Percentiles rank a stretch among this genome's conserved stretches.
phyloP scores from a whole-genome alignment of 805 yeast genomes.

The Phaffomyces opuntiae region DNA sequence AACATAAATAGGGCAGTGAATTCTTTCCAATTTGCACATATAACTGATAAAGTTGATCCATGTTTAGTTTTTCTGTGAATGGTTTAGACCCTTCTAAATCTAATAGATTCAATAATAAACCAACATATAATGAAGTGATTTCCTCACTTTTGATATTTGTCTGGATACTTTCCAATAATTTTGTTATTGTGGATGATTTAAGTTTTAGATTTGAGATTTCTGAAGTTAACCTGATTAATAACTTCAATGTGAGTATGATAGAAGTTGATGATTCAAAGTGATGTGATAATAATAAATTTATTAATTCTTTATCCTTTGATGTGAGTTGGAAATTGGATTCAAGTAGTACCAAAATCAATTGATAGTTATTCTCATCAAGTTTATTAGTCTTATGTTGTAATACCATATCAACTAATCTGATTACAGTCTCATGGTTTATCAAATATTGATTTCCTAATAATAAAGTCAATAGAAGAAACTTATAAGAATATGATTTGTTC shows the following conservation, averaged over 20 bases:
- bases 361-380: constrained; percentile 2
- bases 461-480: constrained; percentile 11
- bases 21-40: constrained; percentile 1
- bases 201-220: background rate
- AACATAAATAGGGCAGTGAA: constrained; percentile 12
- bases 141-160: constrained; percentile 4
- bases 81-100: constrained; percentile 10
- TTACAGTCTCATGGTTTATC: background rate
- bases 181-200: background rate
- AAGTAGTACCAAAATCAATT: constrained; percentile 10
- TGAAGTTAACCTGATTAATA: constrained; percentile 8
- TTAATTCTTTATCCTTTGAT: background rate
- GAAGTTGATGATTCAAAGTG: constrained; percentile 1
- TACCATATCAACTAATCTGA: background rate
- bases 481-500: constrained; percentile 4
- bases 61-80: background rate
- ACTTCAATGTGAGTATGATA: constrained; percentile 8
- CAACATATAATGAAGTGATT: constrained; percentile 15
- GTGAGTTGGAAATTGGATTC: constrained; percentile 6
- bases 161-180: background rate
- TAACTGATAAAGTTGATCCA: constrained; percentile 6
- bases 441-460: constrained; percentile 8
- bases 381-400: background rate
- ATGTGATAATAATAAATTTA: background rate
- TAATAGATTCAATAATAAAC: constrained; percentile 16